Evolutionary conservation across 192 early-diverging fungal species (phyloP), one percentile per base, ranked within the genome.

Genomic region (Diversispora epigaea): DNA sequence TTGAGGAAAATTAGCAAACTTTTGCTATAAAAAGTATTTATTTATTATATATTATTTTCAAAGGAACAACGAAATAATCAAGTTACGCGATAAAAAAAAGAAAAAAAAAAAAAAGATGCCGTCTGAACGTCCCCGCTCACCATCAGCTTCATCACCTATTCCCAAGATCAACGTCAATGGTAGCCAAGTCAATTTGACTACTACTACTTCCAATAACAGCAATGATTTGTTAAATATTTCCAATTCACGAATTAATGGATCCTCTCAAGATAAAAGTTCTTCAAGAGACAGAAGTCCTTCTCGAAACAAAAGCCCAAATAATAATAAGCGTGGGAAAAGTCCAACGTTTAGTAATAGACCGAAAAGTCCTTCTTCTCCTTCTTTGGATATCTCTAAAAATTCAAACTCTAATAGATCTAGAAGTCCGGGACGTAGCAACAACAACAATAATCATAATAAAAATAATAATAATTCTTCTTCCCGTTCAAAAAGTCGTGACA

Each of bases 251-350:
- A 41, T n/a, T 22, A 69, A 32, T 22, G 22, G 39, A 12, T 44
- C 63, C 7, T 32, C 58, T 14, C 39, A 57, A 22, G 71, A 61
- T 62, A 73, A 50, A 73, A 73, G 71, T 63, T 25, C 58, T 6
- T 40, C 58, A n/a, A 19, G 58, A 10, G 41, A 43, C 12, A 52
- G 41, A 39, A 69, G 68, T 17, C 68, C 47, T 17, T 69, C 68
- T 2, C 68, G 68, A 25, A 44, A 32, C 39, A 69, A 50, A 2
- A 69, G 49, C 21, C 19, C 21, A 32, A 32, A 41, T 49, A 58
- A 41, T 49, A 58, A 73, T n/a, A 73, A 73, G 62, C 56, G 60
- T 17, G 71, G 71, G 22, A 73, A 69, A 69, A 47, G 45, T 8
- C 25, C 21, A 2, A 12, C 67, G 3, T 25, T 46, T 32, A 32